Base-by-base conservation (phyloP, 306 rosid species). In the Ceratonia siliqua region DNA sequence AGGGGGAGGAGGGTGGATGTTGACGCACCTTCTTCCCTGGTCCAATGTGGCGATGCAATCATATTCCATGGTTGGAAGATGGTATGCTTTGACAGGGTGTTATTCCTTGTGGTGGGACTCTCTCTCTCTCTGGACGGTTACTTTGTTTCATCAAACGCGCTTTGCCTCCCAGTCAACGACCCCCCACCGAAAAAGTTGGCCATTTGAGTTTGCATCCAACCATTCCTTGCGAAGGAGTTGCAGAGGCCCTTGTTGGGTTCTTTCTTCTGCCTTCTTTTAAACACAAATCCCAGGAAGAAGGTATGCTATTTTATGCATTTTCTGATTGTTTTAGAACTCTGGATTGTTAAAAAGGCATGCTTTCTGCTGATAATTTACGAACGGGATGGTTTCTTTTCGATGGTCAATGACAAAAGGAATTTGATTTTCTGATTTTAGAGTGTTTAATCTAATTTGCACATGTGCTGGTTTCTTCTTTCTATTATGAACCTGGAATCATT, bases 101-200 rank as follows among this genome's bases (percentile, higher is more conserved):
- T 73, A 25, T 54, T 66, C 41, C 5, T 64, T n/a, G 18, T 36
- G 79, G 74, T 72, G 74, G 78, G 78, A 42, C 78, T 65, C 68
- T 41, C 62, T 64, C 24, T 64, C 5, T 46, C 10, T 54, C 13
- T 56, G 12, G n/a, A 27, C 25, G 27, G 79, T 77, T 66, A 38
- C 65, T 80, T 85, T 74, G 76, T 59, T 27, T 2, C 78, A 80
- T 67, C 84, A 70, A 82, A 82, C 84, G 78, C 81, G 85, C 49
- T 58, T 82, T 8, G 12, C 42, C 24, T 66, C 38, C 7, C 27
- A n/a, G 48, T 62, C 68, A 62, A 62, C 49, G 30, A 36, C 68
- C 11, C 43, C 32, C 49, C 48, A 9, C 5, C 48, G 6, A 1
- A 36, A 20, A 41, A 2, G 8, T 35, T 61, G 5, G 28, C 11